Percentiles rank a stretch among this genome's conserved stretches.
phyloP scores from a whole-genome alignment of 2,329 filamentous ascomycete genomes.

The Clonostachys rosea region DNA sequence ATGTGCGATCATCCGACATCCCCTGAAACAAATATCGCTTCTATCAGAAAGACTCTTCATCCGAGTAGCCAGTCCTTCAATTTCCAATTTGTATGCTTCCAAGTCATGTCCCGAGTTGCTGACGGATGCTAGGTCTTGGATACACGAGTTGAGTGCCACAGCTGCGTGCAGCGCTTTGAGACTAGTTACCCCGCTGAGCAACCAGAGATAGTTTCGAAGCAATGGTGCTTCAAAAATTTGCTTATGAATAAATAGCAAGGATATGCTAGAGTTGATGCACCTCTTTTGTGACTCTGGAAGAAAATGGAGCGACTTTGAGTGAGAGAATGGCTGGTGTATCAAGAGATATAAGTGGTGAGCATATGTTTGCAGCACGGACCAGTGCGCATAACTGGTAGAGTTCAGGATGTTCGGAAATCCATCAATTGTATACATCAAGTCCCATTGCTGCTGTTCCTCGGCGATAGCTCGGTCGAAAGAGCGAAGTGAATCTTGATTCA shows the following conservation, averaged over 20 bases:
- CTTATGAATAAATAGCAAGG: slow-evolving; percentile 7
- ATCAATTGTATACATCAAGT: slow-evolving; percentile 5
- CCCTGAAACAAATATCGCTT: no score
- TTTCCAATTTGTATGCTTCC: no score
- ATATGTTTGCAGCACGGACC: slow-evolving; percentile 8
- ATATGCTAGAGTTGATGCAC: slow-evolving; percentile 6
- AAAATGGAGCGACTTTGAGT: neutral
- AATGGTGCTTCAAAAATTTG: slow-evolving; percentile 8
- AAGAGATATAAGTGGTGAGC: slow-evolving; percentile 11
- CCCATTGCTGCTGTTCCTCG: slow-evolving; percentile 7
- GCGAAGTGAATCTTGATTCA: neutral
- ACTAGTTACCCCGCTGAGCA: slow-evolving; percentile 5
- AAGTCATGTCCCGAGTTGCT: no score
- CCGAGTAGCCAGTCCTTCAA: no score
- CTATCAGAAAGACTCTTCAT: no score
- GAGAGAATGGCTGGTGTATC: slow-evolving; percentile 7
- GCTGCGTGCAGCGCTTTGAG: slow-evolving; percentile 8
- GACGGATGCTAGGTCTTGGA: slow-evolving; percentile 1
- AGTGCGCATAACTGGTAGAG: slow-evolving; percentile 8
- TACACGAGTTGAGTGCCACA: slow-evolving; percentile 7
- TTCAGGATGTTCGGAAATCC: slow-evolving; percentile 7
- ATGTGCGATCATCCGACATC: no score
- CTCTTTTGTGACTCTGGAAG: slow-evolving; percentile 4
- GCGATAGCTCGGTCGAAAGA: neutral
- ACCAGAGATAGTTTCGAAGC: slow-evolving; percentile 7